Conservation (phyloP, 2,329 filamentous ascomycete species). For the Fusarium agapanthi region DNA sequence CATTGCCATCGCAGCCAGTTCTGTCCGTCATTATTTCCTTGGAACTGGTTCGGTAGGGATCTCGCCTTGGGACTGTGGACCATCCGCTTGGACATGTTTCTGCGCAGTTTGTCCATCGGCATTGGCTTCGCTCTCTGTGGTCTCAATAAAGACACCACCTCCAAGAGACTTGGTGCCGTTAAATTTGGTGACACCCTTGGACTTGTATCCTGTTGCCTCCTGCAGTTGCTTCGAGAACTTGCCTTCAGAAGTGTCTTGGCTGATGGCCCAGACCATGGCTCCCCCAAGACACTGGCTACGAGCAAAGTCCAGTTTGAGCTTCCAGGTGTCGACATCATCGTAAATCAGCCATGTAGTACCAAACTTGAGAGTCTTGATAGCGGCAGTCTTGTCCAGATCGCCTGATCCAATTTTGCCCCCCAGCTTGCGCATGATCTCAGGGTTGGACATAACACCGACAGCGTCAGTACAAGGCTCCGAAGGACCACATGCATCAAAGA, state of each 20-base stretch:
- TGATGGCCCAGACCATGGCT: slow-evolving; percentile 19
- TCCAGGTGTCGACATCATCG: slow-evolving; percentile 1
- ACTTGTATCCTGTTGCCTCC: background rate
- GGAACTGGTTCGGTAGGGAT: no score
- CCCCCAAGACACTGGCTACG: slow-evolving; percentile 14
- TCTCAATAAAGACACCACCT: background rate
- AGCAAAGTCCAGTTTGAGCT: slow-evolving; percentile 8
- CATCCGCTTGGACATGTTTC: no score
- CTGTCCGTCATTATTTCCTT: no score
- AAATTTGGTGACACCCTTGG: background rate
- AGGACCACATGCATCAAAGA: background rate
- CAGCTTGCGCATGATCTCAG: background rate
- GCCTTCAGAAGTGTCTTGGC: slow-evolving; percentile 3
- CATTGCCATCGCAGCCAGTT: no score
- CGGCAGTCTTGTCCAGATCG: background rate
- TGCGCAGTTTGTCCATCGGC: no score
- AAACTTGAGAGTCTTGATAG: background rate
- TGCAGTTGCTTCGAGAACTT: slow-evolving; percentile 8
- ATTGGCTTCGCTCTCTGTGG: background rate
- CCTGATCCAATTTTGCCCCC: background rate
- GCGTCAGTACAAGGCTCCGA: background rate
- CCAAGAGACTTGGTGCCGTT: background rate
- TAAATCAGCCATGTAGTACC: background rate
- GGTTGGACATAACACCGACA: background rate
- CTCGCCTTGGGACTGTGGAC: no score